phyloP scores from a whole-genome alignment of 106 monocot species.

The Dactylorhiza incarnata region DNA sequence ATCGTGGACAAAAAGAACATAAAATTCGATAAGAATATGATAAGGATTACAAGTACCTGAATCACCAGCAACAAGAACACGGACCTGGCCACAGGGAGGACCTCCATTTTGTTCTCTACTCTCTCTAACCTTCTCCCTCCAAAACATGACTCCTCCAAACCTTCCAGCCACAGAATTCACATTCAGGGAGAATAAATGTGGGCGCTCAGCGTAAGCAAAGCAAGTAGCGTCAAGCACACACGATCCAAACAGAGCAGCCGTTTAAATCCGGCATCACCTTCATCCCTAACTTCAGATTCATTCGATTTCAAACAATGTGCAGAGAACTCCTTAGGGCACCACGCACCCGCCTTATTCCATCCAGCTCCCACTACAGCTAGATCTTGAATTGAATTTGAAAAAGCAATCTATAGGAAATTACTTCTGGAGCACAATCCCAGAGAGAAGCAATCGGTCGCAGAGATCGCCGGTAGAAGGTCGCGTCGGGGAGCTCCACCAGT shows the following conservation, averaged over 20 bases:
- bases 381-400: background rate
- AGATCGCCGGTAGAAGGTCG: background rate
- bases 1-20: background rate
- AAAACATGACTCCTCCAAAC: conserved; percentile 38
- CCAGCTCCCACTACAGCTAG: background rate
- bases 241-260: background rate
- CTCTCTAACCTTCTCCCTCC: conserved; percentile 41
- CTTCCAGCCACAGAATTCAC: background rate
- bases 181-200: background rate
- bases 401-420: background rate
- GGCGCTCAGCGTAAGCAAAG: background rate
- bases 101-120: conserved; percentile 44
- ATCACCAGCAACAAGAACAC: conserved; percentile 80
- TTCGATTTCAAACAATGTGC: conserved; percentile 1
- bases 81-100: conserved; percentile 65
- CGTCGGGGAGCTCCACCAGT: background rate
- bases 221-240: background rate
- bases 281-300: background rate
- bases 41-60: conserved; percentile 34
- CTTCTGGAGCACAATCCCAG: background rate
- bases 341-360: background rate
- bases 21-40: background rate
- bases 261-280: background rate
- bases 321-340: background rate
- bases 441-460: background rate